Conservation (phyloP, 192 early-diverging fungal species). For the Podila verticillata region DNA sequence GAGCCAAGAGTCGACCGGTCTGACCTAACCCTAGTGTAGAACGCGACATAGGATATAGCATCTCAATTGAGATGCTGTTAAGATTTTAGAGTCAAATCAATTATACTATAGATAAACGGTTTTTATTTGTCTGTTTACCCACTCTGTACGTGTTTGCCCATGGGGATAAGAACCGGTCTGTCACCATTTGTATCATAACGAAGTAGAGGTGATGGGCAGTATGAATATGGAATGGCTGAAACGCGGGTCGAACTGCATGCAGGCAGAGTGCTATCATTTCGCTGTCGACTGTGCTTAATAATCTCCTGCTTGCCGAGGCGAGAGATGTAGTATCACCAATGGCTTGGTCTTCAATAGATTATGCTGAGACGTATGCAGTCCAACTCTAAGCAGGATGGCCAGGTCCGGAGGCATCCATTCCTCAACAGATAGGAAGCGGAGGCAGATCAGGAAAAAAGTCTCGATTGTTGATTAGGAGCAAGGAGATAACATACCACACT, state of each 20-base stretch:
- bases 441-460: too few species aligned
- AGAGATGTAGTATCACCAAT: constrained; percentile 33
- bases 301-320: constrained; percentile 26
- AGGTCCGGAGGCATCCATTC: constrained; percentile 28
- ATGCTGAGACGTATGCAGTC: constrained; percentile 19
- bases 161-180: constrained; percentile 20
- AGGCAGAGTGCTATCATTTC: constrained; percentile 34
- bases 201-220: constrained; percentile 39
- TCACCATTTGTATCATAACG: constrained; percentile 40
- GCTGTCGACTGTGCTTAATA: constrained; percentile 40
- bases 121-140: constrained; percentile 14
- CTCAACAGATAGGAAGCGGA: constrained; percentile 41
- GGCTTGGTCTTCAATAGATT: constrained; percentile 30
- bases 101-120: too few species aligned
- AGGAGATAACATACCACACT: too few species aligned
- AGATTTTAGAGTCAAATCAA: too few species aligned
- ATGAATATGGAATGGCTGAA: constrained; percentile 36
- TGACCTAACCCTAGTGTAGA: too few species aligned
- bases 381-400: constrained; percentile 27
- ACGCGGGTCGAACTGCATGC: constrained; percentile 41
- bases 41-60: too few species aligned
- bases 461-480: too few species aligned
- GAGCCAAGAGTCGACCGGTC: too few species aligned
- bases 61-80: too few species aligned
- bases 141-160: constrained; percentile 25